phyloP scores from a whole-genome alignment of 306 rosid genomes.

The Acacia crassicarpa region DNA sequence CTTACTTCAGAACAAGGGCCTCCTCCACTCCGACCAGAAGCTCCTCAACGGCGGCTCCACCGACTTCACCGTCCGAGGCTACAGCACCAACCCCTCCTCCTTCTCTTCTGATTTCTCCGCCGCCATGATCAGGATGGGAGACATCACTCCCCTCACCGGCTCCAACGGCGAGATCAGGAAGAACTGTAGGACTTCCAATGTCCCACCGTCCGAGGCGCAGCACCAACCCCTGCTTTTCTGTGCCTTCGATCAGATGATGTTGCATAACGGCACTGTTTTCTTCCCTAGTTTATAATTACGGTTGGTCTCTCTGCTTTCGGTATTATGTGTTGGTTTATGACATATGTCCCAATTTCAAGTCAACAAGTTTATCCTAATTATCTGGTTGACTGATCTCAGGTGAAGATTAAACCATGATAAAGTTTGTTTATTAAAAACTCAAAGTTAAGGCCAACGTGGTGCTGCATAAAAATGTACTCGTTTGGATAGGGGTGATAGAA shows the following conservation, averaged over 20 bases:
- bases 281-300: background rate
- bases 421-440: too few relatives aligned
- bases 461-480: too few relatives aligned
- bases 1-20: conserved; percentile 54
- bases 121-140: conserved; percentile 61
- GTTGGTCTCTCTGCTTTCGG: background rate
- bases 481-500: too few relatives aligned
- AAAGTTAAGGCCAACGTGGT: too few relatives aligned
- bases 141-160: conserved; percentile 57
- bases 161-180: conserved; percentile 52
- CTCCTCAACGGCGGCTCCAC: conserved; percentile 59
- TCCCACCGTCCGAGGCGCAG: too few relatives aligned
- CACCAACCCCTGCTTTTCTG: conserved; percentile 20
- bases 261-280: background rate
- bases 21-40: conserved; percentile 57
- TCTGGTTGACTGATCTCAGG: too few relatives aligned
- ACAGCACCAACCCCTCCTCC: conserved; percentile 25
- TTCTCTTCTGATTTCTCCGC: conserved; percentile 45
- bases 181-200: conserved; percentile 36
- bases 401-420: too few relatives aligned
- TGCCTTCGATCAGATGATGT: background rate
- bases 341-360: too few relatives aligned
- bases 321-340: too few relatives aligned
- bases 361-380: background rate
- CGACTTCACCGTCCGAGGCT: conserved; percentile 45